A percentile compares a stretch with the other conserved stretches of the same genome.
Evolutionary conservation across 352 stramenopile genomes (phyloP).

Genomic region (Phytophthora pistaciae): DNA sequence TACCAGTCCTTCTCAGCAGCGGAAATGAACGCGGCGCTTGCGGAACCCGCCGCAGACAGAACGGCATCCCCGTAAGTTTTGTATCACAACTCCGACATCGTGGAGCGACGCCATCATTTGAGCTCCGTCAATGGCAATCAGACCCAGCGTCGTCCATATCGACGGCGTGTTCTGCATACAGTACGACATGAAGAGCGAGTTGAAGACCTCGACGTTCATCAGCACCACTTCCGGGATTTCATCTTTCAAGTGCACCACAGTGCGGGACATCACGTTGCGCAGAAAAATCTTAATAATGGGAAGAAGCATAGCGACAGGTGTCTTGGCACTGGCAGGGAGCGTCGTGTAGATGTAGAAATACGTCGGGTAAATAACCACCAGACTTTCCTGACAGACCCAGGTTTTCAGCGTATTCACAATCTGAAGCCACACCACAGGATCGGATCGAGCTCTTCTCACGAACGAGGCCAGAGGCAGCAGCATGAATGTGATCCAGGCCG

Average conservation of each 20-base stretch:
- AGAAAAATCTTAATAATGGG: constrained; percentile 40
- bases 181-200: constrained; percentile 48
- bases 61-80: neutral
- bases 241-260: constrained; percentile 29
- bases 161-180: constrained; percentile 54
- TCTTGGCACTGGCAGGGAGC: constrained; percentile 13
- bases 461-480: constrained; percentile 10
- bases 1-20: neutral
- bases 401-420: constrained; percentile 26
- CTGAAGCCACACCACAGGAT: constrained; percentile 17
- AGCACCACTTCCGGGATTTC: constrained; percentile 38
- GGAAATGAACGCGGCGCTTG: neutral
- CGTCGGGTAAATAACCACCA: constrained; percentile 37
- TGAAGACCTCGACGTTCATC: constrained; percentile 58
- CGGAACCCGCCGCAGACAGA: too few relatives aligned
- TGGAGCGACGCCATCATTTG: constrained; percentile 26
- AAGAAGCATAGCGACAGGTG: constrained; percentile 33
- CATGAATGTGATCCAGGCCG: constrained; percentile 21
- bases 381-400: constrained; percentile 20
- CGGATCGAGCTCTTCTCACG: constrained; percentile 12
- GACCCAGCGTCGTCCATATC: constrained; percentile 28
- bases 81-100: constrained; percentile 23
- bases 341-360: constrained; percentile 43
- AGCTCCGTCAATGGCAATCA: constrained; percentile 32
- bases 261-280: constrained; percentile 29